Evolutionary conservation across 1,139 yeast genomes (phyloP).

Genomic region (Blastobotrys petasosporus): DNA sequence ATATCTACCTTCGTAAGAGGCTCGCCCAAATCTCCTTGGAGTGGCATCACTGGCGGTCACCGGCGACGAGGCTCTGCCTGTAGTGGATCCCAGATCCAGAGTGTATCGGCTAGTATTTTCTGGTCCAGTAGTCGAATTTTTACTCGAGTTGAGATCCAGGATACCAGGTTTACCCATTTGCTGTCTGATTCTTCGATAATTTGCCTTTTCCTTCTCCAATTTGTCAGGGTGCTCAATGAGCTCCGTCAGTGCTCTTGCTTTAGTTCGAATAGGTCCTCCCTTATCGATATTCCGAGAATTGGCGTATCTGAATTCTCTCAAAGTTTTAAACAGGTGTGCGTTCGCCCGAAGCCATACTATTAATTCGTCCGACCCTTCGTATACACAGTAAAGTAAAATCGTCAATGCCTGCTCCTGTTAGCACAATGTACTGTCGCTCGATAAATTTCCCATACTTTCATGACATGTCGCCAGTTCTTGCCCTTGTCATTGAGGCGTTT

Average conservation of each 20-base stretch:
- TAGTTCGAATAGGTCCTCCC: constrained; percentile 30
- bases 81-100: constrained; percentile 12
- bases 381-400: constrained; percentile 74
- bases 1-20: constrained; percentile 13
- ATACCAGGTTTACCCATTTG: constrained; percentile 32
- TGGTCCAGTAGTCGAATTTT: neutral
- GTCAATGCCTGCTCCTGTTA: constrained; percentile 49
- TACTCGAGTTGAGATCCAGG: constrained; percentile 19
- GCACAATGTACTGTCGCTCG: neutral
- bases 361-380: constrained; percentile 82
- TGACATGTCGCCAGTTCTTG: constrained; percentile 95
- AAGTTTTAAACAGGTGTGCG: constrained; percentile 68
- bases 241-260: constrained; percentile 27
- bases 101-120: constrained; percentile 11
- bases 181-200: constrained; percentile 28
- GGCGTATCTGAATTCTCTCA: constrained; percentile 42
- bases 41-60: neutral
- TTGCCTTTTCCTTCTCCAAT: constrained; percentile 28
- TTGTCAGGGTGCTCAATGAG: constrained; percentile 28
- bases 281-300: constrained; percentile 31
- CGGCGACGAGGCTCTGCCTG: neutral
- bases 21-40: constrained; percentile 1
- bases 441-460: constrained; percentile 42
- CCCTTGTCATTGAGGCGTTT: constrained; percentile 93
- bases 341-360: constrained; percentile 84